phyloP scores from a whole-genome alignment of 495 filamentous ascomycete genomes.

The Extremus antarcticus region DNA sequence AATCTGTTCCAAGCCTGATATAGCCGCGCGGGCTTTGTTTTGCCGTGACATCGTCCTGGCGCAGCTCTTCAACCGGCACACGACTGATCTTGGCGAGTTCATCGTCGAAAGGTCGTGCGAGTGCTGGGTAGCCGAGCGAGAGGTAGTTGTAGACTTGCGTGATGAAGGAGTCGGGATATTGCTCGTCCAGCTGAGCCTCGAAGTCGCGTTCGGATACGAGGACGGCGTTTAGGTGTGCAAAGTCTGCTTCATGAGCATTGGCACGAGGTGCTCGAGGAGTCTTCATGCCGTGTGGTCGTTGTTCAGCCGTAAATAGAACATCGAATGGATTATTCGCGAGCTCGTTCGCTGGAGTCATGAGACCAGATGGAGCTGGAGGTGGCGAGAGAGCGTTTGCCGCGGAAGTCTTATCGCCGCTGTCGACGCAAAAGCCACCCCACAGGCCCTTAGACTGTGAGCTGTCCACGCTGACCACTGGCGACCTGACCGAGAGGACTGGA shows the following conservation, averaged over 20 bases:
- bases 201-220: constrained; percentile 28
- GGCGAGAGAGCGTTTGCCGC: neutral
- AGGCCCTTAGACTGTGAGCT: constrained; percentile 20
- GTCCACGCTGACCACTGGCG: neutral
- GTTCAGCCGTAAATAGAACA: constrained; percentile 2
- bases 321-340: constrained; percentile 21
- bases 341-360: constrained; percentile 28
- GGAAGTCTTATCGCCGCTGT: constrained; percentile 7
- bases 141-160: constrained; percentile 96
- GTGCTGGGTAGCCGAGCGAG: constrained; percentile 76
- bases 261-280: constrained; percentile 7
- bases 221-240: constrained; percentile 6
- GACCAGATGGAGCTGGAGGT: constrained; percentile 24
- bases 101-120: constrained; percentile 68
- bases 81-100: constrained; percentile 71
- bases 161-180: constrained; percentile 74
- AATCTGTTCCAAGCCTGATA: constrained; percentile 46
- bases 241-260: neutral
- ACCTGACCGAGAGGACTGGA: neutral
- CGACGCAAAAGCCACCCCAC: constrained; percentile 33
- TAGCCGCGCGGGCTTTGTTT: constrained; percentile 53
- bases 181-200: constrained; percentile 43
- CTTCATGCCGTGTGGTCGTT: neutral
- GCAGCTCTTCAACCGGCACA: constrained; percentile 52
- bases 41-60: constrained; percentile 55